Conservation (phyloP, 2,329 filamentous ascomycete genomes). For the Diaporthe citrichinensis region DNA sequence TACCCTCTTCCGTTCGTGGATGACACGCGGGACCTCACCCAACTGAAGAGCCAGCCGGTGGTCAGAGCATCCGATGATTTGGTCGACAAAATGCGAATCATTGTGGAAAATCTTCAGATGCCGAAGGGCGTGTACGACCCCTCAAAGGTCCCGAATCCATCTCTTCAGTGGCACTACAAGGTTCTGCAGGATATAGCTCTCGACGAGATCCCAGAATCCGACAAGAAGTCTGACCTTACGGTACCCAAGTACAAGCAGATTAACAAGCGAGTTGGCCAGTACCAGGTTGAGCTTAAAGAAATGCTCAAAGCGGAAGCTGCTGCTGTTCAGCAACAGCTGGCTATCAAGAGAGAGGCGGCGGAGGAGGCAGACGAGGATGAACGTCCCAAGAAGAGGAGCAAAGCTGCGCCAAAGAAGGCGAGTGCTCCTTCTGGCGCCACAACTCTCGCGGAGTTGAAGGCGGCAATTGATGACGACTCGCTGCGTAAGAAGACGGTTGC, state of each 20-base stretch:
- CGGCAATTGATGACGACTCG: constrained; percentile 59
- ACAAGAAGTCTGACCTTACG: constrained; percentile 79
- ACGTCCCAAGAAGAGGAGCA: constrained; percentile 63
- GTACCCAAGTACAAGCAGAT: constrained; percentile 89
- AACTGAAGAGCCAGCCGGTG: constrained; percentile 59
- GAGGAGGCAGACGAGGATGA: constrained; percentile 55
- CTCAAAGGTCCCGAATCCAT: constrained; percentile 89
- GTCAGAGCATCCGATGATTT: constrained; percentile 75
- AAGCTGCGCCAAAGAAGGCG: constrained; percentile 47
- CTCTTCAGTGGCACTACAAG: constrained; percentile 96
- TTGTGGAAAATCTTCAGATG: constrained; percentile 89
- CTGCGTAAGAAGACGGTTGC: constrained; percentile 69
- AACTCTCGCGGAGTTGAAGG: constrained; percentile 62
- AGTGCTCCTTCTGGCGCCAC: constrained; percentile 50
- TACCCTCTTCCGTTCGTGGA: constrained; percentile 91
- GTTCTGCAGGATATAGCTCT: constrained; percentile 93
- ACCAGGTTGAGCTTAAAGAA: constrained; percentile 83
- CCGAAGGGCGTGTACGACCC: constrained; percentile 90
- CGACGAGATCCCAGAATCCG: constrained; percentile 89
- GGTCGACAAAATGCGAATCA: constrained; percentile 83
- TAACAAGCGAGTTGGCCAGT: constrained; percentile 85
- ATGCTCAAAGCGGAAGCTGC: constrained; percentile 72
- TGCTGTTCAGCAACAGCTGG: constrained; percentile 54
- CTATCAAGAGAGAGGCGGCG: constrained; percentile 67
- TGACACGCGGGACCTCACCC: constrained; percentile 84